These are phyloP conservation scores for Guillardia theta DNA, from an alignment of 78 protist species.

Conservation along the genomic window DNA sequence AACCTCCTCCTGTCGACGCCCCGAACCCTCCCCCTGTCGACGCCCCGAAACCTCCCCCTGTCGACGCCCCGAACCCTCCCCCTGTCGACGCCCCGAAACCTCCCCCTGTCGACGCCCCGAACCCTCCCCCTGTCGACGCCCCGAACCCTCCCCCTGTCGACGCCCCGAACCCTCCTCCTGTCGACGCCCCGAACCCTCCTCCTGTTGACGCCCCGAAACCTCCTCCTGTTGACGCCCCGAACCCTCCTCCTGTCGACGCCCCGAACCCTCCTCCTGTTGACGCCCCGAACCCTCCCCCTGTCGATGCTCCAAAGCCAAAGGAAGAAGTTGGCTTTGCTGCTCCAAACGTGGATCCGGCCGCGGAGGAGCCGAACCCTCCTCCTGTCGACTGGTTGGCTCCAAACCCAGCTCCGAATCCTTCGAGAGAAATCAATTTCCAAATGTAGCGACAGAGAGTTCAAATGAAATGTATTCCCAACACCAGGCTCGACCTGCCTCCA, in stretches of 20 bases:
- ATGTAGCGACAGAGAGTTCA: no score
- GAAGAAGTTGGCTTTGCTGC: background rate
- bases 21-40: no score
- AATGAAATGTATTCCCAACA: no score
- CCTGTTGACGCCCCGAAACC: background rate
- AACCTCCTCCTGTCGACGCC: no score
- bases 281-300: background rate
- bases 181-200: background rate
- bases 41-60: no score
- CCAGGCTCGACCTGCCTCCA: no score
- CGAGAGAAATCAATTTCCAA: no score
- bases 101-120: background rate
- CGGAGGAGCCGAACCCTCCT: background rate
- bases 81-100: background rate
- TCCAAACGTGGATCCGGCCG: no score
- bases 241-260: background rate
- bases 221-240: background rate
- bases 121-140: background rate
- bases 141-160: background rate
- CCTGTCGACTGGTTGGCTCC: background rate
- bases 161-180: background rate
- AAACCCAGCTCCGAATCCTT: background rate
- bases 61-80: background rate
- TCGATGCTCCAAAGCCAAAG: background rate
- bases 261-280: background rate